phyloP scores from a whole-genome alignment of 192 early-diverging fungal species.

The Backusella tarrabulga region DNA sequence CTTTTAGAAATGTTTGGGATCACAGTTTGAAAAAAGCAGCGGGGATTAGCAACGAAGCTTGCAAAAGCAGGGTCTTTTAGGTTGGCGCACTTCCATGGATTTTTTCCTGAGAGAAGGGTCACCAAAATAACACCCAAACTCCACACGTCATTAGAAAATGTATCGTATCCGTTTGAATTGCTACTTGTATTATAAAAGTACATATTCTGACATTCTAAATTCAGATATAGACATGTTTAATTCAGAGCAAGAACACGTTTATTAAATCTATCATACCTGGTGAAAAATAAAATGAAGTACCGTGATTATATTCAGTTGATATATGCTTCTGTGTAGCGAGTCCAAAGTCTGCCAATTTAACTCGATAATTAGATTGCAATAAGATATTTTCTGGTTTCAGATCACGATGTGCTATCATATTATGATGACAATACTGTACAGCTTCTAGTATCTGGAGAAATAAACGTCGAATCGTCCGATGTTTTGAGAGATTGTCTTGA shows the following conservation, averaged over 20 bases:
- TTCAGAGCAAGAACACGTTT: background rate
- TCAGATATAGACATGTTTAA: background rate
- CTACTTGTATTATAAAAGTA: slow-evolving; percentile 6
- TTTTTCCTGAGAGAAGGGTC: slow-evolving; percentile 72
- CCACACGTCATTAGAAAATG: slow-evolving; percentile 81
- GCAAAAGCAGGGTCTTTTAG: slow-evolving; percentile 57
- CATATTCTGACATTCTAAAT: slow-evolving; percentile 59
- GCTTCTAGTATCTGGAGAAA: slow-evolving; percentile 85
- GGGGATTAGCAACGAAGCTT: slow-evolving; percentile 46
- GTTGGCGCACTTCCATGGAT: slow-evolving; percentile 77
- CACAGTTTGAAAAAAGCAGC: slow-evolving; percentile 63
- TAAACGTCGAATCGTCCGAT: slow-evolving; percentile 72
- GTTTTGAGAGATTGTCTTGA: slow-evolving; percentile 62
- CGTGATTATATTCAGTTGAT: slow-evolving; percentile 73
- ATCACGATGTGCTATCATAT: slow-evolving; percentile 74
- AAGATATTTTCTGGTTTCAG: slow-evolving; percentile 85
- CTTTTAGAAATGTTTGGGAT: slow-evolving; percentile 54
- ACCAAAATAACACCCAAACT: slow-evolving; percentile 94
- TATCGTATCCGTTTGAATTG: slow-evolving; percentile 58
- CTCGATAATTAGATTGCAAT: slow-evolving; percentile 50
- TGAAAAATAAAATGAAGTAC: slow-evolving; percentile 56
- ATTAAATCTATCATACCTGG: slow-evolving; percentile 42
- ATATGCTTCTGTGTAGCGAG: slow-evolving; percentile 68
- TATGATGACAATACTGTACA: slow-evolving; percentile 67
- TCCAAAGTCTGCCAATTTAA: slow-evolving; percentile 95